These are phyloP conservation scores for Balamuthia mandrillaris DNA, from an alignment of 208 protist genomes.

Conservation along the genomic window DNA sequence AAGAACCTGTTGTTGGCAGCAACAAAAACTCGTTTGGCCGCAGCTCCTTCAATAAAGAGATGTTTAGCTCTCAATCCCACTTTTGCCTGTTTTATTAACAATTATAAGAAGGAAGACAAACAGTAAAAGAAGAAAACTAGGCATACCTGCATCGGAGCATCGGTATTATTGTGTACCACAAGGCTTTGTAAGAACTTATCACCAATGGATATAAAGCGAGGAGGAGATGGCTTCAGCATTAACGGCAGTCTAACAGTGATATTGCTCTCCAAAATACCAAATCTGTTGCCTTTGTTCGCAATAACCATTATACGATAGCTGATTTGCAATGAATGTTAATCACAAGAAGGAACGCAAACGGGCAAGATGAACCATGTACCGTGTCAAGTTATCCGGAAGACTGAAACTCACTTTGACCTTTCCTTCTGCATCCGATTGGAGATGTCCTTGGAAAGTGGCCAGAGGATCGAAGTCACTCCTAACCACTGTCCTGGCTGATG, in stretches of 20 bases:
- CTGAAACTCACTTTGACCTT: not conserved
- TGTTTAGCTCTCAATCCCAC: not conserved
- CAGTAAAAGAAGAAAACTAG: too few species aligned
- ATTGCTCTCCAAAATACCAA: not conserved
- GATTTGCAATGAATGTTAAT: not conserved
- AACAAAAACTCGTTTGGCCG: not conserved
- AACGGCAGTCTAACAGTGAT: constrained; percentile 10
- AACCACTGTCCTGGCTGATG: not conserved
- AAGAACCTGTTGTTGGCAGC: constrained; percentile 1
- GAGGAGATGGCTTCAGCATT: constrained; percentile 2
- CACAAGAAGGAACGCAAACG: too few species aligned
- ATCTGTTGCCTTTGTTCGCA: not conserved
- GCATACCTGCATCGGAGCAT: not conserved
- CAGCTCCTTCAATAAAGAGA: not conserved
- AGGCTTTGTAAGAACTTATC: constrained; percentile 6
- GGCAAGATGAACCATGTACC: not conserved
- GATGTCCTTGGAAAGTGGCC: too few species aligned
- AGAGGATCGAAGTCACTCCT: not conserved
- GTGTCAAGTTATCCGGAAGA: constrained; percentile 39
- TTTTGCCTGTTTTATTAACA: too few species aligned
- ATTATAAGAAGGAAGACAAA: too few species aligned
- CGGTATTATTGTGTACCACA: constrained; percentile 37
- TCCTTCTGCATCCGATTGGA: not conserved
- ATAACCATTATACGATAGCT: not conserved
- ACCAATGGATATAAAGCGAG: constrained; percentile 32